Conservation (phyloP, 495 filamentous ascomycete genomes). For the Penicillium cataractarum region DNA sequence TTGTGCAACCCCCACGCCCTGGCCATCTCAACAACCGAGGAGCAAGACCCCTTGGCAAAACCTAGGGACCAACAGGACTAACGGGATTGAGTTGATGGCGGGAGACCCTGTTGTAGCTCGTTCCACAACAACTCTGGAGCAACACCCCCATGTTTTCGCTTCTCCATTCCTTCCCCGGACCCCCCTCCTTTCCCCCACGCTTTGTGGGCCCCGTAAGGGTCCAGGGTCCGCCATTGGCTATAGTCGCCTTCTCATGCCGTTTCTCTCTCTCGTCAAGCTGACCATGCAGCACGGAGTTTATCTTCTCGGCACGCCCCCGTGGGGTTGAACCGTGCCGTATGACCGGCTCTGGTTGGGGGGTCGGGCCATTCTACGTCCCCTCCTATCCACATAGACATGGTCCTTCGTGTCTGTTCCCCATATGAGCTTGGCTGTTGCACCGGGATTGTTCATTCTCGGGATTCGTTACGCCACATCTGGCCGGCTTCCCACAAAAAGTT, state of each 20-base stretch:
- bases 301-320: conserved; percentile 6
- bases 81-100: background rate
- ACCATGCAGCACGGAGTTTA: conserved; percentile 1
- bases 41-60: background rate
- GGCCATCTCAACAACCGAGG: background rate
- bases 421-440: background rate
- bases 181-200: conserved; percentile 12
- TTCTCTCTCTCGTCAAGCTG: background rate
- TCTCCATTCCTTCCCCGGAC: conserved; percentile 14
- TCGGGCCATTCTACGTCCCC: conserved; percentile 7
- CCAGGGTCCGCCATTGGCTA: background rate
- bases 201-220: conserved; percentile 7
- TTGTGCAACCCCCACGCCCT: background rate
- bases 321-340: conserved; percentile 7
- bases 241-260: background rate
- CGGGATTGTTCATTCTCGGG: conserved; percentile 8
- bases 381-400: background rate
- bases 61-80: background rate
- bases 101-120: background rate
- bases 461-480: conserved; percentile 10
- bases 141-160: conserved; percentile 7
- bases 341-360: conserved; percentile 4
- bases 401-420: background rate
- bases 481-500: conserved; percentile 15
- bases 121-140: conserved; percentile 3